Evolutionary conservation across 306 rosid species (phyloP).

Genomic region (Fragaria nilgerrensis): DNA sequence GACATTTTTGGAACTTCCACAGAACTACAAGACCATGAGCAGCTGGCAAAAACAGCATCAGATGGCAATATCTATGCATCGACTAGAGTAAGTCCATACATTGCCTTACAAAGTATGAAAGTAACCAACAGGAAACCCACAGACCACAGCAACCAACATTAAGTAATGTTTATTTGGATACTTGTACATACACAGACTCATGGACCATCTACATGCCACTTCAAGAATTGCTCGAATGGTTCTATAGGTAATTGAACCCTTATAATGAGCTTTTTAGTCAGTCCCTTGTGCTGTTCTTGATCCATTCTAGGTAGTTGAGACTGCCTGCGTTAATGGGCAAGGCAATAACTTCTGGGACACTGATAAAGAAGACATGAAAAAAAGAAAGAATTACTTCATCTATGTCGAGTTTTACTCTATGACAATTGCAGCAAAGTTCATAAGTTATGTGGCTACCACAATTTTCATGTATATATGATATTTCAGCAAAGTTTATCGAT

Average conservation of each 20-base stretch:
- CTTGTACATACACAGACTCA: background rate
- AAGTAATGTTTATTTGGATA: background rate
- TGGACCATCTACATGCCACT: background rate
- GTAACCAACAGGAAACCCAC: background rate
- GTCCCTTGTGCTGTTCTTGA: conserved; percentile 85
- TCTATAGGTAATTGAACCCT: background rate
- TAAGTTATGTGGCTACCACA: background rate
- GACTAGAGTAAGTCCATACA: background rate
- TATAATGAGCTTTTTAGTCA: conserved; percentile 30
- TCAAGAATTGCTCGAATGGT: background rate
- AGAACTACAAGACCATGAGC: background rate
- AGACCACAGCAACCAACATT: background rate
- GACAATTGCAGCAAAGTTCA: background rate
- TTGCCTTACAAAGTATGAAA: background rate
- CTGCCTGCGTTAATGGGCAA: conserved; percentile 85
- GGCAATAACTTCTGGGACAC: conserved; percentile 94
- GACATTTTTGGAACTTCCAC: background rate
- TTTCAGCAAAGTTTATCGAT: conserved; percentile 2
- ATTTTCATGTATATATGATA: background rate
- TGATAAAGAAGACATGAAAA: conserved; percentile 34
- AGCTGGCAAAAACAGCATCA: background rate
- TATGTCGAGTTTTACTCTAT: background rate
- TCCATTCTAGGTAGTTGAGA: conserved; percentile 73
- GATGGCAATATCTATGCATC: background rate
- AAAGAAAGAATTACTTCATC: background rate